Base-by-base conservation (phyloP, 306 rosid genomes). In the Lablab purpureus region DNA sequence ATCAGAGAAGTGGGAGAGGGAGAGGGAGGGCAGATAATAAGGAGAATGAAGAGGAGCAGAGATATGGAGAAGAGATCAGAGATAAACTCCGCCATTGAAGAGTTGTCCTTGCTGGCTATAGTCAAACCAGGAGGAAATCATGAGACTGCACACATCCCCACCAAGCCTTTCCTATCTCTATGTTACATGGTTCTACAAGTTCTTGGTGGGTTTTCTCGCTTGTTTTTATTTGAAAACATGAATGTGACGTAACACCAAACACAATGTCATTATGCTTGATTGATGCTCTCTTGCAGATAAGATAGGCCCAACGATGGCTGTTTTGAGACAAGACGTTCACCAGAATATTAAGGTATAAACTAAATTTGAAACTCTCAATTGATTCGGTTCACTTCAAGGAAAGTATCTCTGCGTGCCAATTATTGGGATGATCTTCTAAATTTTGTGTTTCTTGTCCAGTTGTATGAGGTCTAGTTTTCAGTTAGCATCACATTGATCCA, bases 251-350 rank as follows among this genome's bases (percentile, higher is more conserved):
- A 32, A 18, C 55, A 71, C 63, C 59, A 40, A 73, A 69, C 50
- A 66, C 55, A 34, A 67, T 80, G 73, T 71, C 72, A 50, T 69
- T 74, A 46, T 82, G 71, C 54, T 22, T 75, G 43, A 27, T 40
- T 58, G 60, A 60, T 65, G 4, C 14, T 75, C 17, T 77, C 27
- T 58, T 87, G 88, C 91, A 95, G 99, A 95, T 89, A 93, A 91
- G 90, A 89, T 95, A 67, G 99, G 98, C 7, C 99, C 99, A 50
- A 90, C 93, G 7, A 95, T 95, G 99, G 86, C 90, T 73, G 99
- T 95, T 84, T 55, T 95, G 67, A 87, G 98, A 78, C 91, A 95
- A 72, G 98, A 95, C 74, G 76, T 95, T 80, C 74, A 89, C 78
- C 94, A 91, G 55, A 95, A 95, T 81, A 91, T 95, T 78, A 88